Percentiles rank a stretch among this genome's conserved stretches.
Evolutionary conservation across 768 basidiomycete genomes (phyloP).

Genomic region (Mycena rebaudengoi): DNA sequence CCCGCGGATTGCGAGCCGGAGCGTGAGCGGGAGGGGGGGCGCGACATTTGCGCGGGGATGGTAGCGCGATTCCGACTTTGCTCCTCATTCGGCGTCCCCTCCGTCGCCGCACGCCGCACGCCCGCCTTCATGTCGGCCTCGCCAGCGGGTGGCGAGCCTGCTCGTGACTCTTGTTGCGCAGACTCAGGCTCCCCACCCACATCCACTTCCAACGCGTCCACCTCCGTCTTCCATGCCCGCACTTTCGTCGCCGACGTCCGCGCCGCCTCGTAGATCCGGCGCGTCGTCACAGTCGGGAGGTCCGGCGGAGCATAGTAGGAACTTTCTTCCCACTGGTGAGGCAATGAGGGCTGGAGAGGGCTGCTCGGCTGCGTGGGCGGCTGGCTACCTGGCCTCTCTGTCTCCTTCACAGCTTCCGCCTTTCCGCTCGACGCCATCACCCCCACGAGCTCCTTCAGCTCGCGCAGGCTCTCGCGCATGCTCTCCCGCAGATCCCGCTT

Average conservation of each 20-base stretch:
- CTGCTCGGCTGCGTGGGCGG: conserved; percentile 3
- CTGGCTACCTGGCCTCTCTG: too few species aligned
- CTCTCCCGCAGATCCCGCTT: too few species aligned
- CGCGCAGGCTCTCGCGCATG: conserved; percentile 13
- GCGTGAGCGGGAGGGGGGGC: conserved; percentile 10
- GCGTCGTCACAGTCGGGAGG: conserved; percentile 20
- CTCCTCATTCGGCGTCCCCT: background rate
- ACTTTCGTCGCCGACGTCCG: conserved; percentile 8
- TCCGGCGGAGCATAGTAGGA: too few species aligned
- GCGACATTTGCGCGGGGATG: conserved; percentile 1
- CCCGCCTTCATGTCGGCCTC: background rate
- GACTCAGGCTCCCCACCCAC: background rate
- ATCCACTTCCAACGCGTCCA: conserved; percentile 15
- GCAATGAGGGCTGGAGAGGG: background rate
- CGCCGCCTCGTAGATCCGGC: conserved; percentile 26
- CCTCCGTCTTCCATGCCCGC: conserved; percentile 18
- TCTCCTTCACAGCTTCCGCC: too few species aligned
- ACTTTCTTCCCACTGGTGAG: too few species aligned
- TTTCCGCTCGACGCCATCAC: too few species aligned
- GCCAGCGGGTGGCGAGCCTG: too few species aligned
- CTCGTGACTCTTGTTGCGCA: background rate
- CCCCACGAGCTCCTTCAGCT: conserved; percentile 6
- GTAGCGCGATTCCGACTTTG: background rate
- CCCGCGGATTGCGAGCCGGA: background rate
- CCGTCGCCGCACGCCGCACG: conserved; percentile 9